Percentiles rank a stretch among this genome's conserved stretches.
These are phyloP conservation scores for Endoconidiophora polonica DNA, from an alignment of 2,329 filamentous ascomycete species.

Conservation along the genomic window DNA sequence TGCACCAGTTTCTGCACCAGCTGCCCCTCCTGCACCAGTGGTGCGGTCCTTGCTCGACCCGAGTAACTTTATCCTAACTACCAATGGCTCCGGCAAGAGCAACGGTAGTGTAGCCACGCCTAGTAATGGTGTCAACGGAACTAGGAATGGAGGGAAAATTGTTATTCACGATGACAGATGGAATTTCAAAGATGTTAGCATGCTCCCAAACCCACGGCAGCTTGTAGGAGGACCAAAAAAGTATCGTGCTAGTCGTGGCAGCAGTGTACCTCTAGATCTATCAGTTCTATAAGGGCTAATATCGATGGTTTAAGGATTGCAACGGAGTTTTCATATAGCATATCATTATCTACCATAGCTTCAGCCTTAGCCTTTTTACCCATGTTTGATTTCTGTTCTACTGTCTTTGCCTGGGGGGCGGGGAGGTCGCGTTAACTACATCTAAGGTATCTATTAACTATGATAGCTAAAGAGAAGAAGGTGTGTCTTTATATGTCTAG, in stretches of 20 bases:
- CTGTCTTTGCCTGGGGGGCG: too few relatives aligned
- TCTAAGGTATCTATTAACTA: neutral
- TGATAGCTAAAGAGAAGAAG: neutral
- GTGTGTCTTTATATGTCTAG: neutral
- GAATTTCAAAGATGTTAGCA: conserved; percentile 68
- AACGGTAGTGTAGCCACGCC: conserved; percentile 26
- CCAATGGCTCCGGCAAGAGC: conserved; percentile 38
- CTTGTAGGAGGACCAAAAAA: conserved; percentile 59
- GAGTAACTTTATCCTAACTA: conserved; percentile 55
- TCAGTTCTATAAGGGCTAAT: conserved; percentile 28
- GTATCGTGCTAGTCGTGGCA: conserved; percentile 82
- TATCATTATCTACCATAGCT: too few relatives aligned
- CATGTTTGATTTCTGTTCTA: neutral
- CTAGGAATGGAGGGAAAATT: conserved; percentile 23
- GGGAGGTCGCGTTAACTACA: too few relatives aligned
- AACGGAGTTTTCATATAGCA: neutral
- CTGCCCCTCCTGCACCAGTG: conserved; percentile 20
- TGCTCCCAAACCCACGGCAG: conserved; percentile 70
- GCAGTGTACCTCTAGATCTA: conserved; percentile 83
- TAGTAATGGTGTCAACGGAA: conserved; percentile 17
- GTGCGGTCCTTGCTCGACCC: conserved; percentile 54
- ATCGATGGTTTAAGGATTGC: neutral
- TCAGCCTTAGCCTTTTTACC: too few relatives aligned
- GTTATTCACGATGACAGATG: conserved; percentile 65
- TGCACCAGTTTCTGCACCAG: conserved; percentile 21